These are phyloP conservation scores for Bolboschoenoplectus hybrid DNA, from an alignment of 202 grass and related monocot species.

Conservation along the genomic window DNA sequence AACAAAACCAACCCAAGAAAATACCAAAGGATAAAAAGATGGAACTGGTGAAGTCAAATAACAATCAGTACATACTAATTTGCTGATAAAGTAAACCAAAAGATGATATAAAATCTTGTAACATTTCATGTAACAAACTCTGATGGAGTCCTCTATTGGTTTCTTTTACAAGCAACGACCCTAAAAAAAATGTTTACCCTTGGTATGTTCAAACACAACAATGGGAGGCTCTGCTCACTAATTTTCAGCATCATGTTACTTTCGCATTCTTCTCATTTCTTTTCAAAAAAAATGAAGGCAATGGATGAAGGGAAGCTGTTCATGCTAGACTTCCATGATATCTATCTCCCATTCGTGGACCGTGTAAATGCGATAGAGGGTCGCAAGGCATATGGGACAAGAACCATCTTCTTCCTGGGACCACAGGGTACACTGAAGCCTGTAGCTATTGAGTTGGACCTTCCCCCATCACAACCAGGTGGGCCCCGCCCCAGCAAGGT, in stretches of 20 bases:
- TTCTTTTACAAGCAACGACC: neutral
- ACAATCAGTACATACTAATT: neutral
- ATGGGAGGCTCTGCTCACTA: neutral
- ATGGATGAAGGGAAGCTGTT: slow-evolving; percentile 82
- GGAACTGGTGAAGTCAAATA: neutral
- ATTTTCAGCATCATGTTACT: neutral
- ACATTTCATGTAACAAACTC: neutral
- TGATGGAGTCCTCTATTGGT: neutral
- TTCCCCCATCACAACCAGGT: slow-evolving; percentile 63
- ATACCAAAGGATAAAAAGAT: neutral
- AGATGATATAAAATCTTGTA: neutral
- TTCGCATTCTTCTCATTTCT: neutral
- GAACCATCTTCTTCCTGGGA: slow-evolving; percentile 84
- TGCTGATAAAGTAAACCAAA: neutral
- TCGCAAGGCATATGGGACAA: slow-evolving; percentile 83
- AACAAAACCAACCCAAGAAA: neutral
- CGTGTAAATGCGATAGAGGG: slow-evolving; percentile 83
- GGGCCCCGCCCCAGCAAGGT: slow-evolving; percentile 57
- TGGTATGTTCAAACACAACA: neutral
- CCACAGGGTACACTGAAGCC: slow-evolving; percentile 86
- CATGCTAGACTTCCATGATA: slow-evolving; percentile 78
- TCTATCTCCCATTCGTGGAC: slow-evolving; percentile 82
- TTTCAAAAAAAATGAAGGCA: slow-evolving; percentile 53
- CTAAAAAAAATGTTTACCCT: neutral
- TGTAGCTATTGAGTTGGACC: slow-evolving; percentile 78